Base-by-base conservation (phyloP, 495 filamentous ascomycete genomes). In the Astrothelium macrocarpum region DNA sequence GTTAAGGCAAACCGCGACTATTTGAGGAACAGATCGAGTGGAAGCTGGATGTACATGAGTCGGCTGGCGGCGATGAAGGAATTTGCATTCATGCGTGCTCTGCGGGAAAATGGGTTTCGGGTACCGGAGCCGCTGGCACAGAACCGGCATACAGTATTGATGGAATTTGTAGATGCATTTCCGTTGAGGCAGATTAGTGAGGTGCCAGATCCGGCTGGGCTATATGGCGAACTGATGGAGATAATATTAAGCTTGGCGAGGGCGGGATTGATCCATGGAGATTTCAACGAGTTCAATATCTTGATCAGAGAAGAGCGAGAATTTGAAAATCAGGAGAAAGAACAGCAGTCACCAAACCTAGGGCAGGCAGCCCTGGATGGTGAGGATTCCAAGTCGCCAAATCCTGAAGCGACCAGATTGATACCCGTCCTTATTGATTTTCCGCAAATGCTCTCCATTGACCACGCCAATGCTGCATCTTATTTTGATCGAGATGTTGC, bases 251-350 rank as follows among this genome's bases (percentile, higher is more conserved):
- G 84, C 59, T 81, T 99, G 28, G 94, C 94, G n/a, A 80, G 82
- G 32, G 86, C 88, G 69, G 95, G 94, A 9, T 77, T 99, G 62
- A 97, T 99, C 61, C 94, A 99, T 73, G 95, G 94, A 67, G 94
- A 99, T 73, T 97, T 96, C 78, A 99, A 99, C 78, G 95, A 97
- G 77, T 99, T 99, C 80, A 99, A 99, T 71, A 90, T 99, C 64
- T 80, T 99, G 23, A 86, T 97, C 74, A 86, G 91, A 67, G 91
- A 95, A 42, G 59, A 60, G 53, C 45, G n/a, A 53, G 59, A 42
- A 25, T 16, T n/a, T 9, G 61, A 64, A 43, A 36, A 23, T 7
- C 59, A 64, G 1, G 56, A 60, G n/a, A 53, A 58, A 26, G 25
- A 16, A 16, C 5, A 29, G 7, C 23, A 56, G 26, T 28, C 2